Percentiles rank a stretch among this genome's conserved stretches.
phyloP scores from a whole-genome alignment of 2,329 filamentous ascomycete species.

The Calonectria henricotiae region DNA sequence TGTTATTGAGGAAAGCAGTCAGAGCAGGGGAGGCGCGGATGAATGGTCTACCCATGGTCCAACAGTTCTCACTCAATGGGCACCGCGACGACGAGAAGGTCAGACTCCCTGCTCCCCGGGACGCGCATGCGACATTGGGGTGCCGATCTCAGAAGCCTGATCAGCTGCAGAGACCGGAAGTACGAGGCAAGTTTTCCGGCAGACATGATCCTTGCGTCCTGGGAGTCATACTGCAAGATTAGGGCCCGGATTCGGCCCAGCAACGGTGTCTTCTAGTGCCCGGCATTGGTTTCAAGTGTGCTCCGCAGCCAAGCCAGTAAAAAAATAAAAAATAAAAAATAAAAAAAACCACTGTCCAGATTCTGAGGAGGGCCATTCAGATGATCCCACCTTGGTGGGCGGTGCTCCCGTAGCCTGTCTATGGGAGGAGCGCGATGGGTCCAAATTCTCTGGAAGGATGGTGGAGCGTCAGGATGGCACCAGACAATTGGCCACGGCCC shows the following conservation, averaged over 20 bases:
- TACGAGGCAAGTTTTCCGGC: slow-evolving; percentile 33
- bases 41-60: not conserved
- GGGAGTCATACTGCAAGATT: slow-evolving; percentile 41
- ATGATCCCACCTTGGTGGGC: slow-evolving; percentile 24
- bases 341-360: slow-evolving; percentile 24
- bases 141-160: slow-evolving; percentile 24
- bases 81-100: not conserved
- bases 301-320: slow-evolving; percentile 22
- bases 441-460: slow-evolving; percentile 1
- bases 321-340: not conserved
- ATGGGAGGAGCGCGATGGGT: slow-evolving; percentile 5
- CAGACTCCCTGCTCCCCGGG: not conserved
- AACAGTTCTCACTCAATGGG: not conserved
- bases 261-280: slow-evolving; percentile 31
- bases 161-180: slow-evolving; percentile 33
- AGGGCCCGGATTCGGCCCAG: slow-evolving; percentile 29
- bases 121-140: slow-evolving; percentile 4
- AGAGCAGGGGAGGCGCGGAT: slow-evolving; percentile 4
- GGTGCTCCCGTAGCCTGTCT: slow-evolving; percentile 6
- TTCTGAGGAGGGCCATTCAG: slow-evolving; percentile 29
- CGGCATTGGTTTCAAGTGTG: slow-evolving; percentile 39
- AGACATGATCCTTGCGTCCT: slow-evolving; percentile 39
- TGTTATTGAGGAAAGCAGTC: not conserved
- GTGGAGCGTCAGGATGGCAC: slow-evolving; percentile 30
- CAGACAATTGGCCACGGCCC: not conserved